Evolutionary conservation across 2,329 filamentous ascomycete genomes (phyloP).

Genomic region (Cytospora piceicola): DNA sequence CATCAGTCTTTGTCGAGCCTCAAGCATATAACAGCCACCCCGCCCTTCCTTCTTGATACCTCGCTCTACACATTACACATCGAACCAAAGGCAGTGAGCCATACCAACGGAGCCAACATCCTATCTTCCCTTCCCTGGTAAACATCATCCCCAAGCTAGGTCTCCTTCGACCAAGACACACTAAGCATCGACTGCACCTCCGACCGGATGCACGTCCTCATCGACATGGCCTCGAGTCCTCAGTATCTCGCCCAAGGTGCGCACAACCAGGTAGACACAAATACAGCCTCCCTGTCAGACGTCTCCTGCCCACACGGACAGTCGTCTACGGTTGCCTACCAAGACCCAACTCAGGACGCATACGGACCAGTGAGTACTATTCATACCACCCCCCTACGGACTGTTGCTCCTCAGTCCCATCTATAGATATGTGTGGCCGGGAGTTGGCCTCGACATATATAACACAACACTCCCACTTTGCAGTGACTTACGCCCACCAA

Average conservation of each 20-base stretch:
- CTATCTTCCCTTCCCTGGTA: slow-evolving; percentile 9
- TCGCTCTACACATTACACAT: slow-evolving; percentile 10
- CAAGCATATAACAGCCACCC: slow-evolving; percentile 22
- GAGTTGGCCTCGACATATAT: slow-evolving; percentile 1
- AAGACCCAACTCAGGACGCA: slow-evolving; percentile 29
- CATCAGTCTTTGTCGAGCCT: slow-evolving; percentile 21
- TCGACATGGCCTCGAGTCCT: slow-evolving; percentile 37
- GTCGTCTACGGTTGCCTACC: slow-evolving; percentile 27
- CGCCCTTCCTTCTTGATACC: slow-evolving; percentile 3
- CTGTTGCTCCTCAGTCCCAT: background rate
- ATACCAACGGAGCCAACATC: slow-evolving; percentile 3
- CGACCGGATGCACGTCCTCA: slow-evolving; percentile 34
- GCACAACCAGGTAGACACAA: slow-evolving; percentile 33
- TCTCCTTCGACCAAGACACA: slow-evolving; percentile 24
- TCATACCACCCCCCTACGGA: background rate
- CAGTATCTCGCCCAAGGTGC: slow-evolving; percentile 36
- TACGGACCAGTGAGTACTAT: slow-evolving; percentile 31
- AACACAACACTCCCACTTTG: background rate
- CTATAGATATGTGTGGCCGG: slow-evolving; percentile 7
- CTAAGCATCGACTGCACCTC: slow-evolving; percentile 29
- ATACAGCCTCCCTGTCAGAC: slow-evolving; percentile 20
- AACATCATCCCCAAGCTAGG: slow-evolving; percentile 13
- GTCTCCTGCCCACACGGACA: slow-evolving; percentile 27
- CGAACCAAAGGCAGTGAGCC: slow-evolving; percentile 14
- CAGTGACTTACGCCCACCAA: slow-evolving; percentile 27